Evolutionary conservation across 2,329 filamentous ascomycete genomes (phyloP).

Genomic region (Cordyceps fumosorosea): DNA sequence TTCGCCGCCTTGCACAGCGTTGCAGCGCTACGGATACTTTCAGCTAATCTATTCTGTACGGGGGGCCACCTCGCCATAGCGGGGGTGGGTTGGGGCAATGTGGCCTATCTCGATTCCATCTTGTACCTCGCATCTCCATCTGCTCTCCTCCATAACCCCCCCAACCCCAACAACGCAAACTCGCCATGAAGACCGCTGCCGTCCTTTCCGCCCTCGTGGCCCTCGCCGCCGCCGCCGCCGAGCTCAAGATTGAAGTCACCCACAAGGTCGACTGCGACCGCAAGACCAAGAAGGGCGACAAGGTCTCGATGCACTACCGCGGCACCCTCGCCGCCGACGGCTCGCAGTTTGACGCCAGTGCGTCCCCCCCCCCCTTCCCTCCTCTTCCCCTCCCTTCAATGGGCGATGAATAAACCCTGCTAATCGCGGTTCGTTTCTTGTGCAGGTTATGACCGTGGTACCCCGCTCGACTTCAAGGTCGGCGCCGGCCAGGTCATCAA

Average conservation of each 20-base stretch:
- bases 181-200: constrained; percentile 42
- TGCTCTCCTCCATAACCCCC: constrained; percentile 15
- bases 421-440: neutral
- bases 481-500: constrained; percentile 81
- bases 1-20: too few relatives aligned
- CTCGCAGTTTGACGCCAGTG: constrained; percentile 73
- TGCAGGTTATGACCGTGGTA: constrained; percentile 63
- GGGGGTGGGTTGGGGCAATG: neutral
- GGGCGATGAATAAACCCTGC: neutral
- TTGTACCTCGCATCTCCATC: neutral
- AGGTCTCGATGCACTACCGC: constrained; percentile 79
- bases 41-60: too few relatives aligned
- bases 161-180: neutral
- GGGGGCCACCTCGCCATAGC: too few relatives aligned
- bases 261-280: constrained; percentile 70
- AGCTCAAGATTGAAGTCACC: constrained; percentile 73
- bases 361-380: constrained; percentile 19
- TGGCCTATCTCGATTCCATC: neutral
- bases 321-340: constrained; percentile 71
- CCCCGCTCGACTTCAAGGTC: constrained; percentile 72
- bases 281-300: constrained; percentile 70
- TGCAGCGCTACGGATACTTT: too few relatives aligned
- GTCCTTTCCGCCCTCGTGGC: constrained; percentile 46
- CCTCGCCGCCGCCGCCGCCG: constrained; percentile 45
- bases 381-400: neutral